Evolutionary conservation across 2,329 filamentous ascomycete species (phyloP), one percentile per base, ranked within the genome.

Genomic region (Stenocarpella maydis): DNA sequence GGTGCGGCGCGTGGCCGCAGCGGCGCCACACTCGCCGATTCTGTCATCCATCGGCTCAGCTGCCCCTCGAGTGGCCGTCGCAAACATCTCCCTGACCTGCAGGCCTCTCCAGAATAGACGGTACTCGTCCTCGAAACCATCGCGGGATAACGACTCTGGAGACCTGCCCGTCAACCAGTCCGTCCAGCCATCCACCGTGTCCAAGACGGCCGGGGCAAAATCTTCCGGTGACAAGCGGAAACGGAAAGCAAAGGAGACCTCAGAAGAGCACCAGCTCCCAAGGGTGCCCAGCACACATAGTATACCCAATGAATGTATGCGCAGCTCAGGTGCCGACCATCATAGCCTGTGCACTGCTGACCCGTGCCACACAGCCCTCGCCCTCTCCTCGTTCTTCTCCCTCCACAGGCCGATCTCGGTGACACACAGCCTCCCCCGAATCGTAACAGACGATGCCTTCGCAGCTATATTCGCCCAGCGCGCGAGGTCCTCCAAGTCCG

Each of bases 381-480:
- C 92, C 72, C 85, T 97, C 54, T 96, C 95, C 9, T 92, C 92
- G 61, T 98, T 99, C 86, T 98, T 98, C 85, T 97, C 95, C 72
- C 91, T 97, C 74, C 94, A 99, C 82, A 91, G 96, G 71, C 96
- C 96, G 54, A 95, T 99, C 77, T 97, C 94, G 67, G 89, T 98
- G 73, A 94, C 91, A 61, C 90, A 91, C 75, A 91, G 91, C 74
- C 91, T 97, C 77, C 96, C 92, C 68, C 90, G 88, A 75, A 84
- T 87, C 24, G 87, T 94, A 54, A 90, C 88, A 65, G 85, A 91
- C 72, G 91, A 92, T 77, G 87, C 91, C 61, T 98, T 98, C 80
- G 91, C 93, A 72, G 87, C 91, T 76, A 95, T 99, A 77, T 98
- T 98, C 80, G 85, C 90, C 53, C 78, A 83, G 69, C 86, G 84